Evolutionary conservation across 208 protist species (phyloP).

Genomic region (Crithidia sp.): DNA sequence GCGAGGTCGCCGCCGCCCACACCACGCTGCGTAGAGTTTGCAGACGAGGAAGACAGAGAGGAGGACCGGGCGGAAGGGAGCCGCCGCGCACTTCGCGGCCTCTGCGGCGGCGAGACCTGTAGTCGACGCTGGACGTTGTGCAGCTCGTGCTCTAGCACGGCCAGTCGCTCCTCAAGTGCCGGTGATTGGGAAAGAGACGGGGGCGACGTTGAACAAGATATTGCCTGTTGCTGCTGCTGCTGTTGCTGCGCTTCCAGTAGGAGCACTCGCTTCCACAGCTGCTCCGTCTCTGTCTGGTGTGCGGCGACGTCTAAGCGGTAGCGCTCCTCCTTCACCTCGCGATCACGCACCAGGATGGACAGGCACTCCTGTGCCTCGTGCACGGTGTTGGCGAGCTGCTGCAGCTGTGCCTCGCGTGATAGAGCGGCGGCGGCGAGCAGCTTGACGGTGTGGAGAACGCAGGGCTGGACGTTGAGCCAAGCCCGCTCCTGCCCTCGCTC

Average conservation of each 20-base stretch:
- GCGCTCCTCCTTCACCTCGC: constrained; percentile 71
- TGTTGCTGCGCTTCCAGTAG: constrained; percentile 30
- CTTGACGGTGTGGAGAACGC: constrained; percentile 45
- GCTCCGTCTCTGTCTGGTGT: constrained; percentile 13
- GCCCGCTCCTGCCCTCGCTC: constrained; percentile 43
- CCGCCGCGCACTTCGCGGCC: no score
- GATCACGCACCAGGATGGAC: constrained; percentile 56
- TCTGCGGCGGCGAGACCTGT: not conserved
- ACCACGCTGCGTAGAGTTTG: not conserved
- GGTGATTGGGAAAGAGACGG: not conserved
- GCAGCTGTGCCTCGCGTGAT: constrained; percentile 26
- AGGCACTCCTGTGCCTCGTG: constrained; percentile 40
- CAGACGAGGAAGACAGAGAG: not conserved
- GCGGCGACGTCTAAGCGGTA: constrained; percentile 52
- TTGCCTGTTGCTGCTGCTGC: not conserved
- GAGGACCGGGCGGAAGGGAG: not conserved
- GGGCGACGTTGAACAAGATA: not conserved
- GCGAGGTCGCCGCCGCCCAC: not conserved
- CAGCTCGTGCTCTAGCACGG: not conserved
- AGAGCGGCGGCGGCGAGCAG: constrained; percentile 21
- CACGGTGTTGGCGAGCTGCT: constrained; percentile 35
- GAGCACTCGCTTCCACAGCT: constrained; percentile 25
- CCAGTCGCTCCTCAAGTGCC: not conserved
- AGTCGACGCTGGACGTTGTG: not conserved
- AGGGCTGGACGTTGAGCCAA: constrained; percentile 82